Evolutionary conservation across 805 yeast genomes (phyloP).

Genomic region (Ogataea trehaloabstinens): DNA sequence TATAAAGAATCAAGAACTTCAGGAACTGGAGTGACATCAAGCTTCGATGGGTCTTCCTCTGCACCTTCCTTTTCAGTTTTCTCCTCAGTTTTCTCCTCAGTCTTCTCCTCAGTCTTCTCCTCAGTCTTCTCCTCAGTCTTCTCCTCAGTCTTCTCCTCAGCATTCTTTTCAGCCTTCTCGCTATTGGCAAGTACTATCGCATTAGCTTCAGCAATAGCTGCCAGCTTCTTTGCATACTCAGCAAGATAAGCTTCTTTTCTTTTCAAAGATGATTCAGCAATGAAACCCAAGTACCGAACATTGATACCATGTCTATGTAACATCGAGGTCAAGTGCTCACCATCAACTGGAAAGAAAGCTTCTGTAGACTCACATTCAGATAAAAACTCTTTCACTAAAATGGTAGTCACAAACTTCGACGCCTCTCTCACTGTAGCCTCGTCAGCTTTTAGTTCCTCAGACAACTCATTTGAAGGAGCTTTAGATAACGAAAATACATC

Average conservation of each 20-base stretch:
- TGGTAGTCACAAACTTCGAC: slow-evolving; percentile 57
- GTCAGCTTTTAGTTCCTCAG: slow-evolving; percentile 44
- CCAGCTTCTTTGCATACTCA: slow-evolving; percentile 21
- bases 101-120: slow-evolving; percentile 30
- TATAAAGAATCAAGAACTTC: slow-evolving; percentile 49
- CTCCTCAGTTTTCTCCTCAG: slow-evolving; percentile 32
- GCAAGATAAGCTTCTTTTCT: slow-evolving; percentile 22
- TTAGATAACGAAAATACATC: slow-evolving; percentile 61
- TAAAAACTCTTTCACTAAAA: slow-evolving; percentile 63
- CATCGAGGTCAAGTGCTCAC: slow-evolving; percentile 62
- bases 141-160: slow-evolving; percentile 31
- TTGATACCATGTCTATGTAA: slow-evolving; percentile 85
- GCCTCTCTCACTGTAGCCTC: slow-evolving; percentile 65
- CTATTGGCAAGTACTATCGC: too few species aligned
- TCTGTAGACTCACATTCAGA: slow-evolving; percentile 50
- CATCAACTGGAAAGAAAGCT: slow-evolving; percentile 71
- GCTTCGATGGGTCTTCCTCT: slow-evolving; percentile 32
- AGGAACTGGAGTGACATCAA: slow-evolving; percentile 40
- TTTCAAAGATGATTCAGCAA: slow-evolving; percentile 37
- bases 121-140: slow-evolving; percentile 32
- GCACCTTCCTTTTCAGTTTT: slow-evolving; percentile 32
- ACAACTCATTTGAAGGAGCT: slow-evolving; percentile 36
- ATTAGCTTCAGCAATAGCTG: slow-evolving; percentile 33
- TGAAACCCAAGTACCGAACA: slow-evolving; percentile 76
- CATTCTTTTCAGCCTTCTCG: slow-evolving; percentile 21